Evolutionary conservation across 257 asterid genomes (phyloP).

Genomic region (Forsythia suspensa): DNA sequence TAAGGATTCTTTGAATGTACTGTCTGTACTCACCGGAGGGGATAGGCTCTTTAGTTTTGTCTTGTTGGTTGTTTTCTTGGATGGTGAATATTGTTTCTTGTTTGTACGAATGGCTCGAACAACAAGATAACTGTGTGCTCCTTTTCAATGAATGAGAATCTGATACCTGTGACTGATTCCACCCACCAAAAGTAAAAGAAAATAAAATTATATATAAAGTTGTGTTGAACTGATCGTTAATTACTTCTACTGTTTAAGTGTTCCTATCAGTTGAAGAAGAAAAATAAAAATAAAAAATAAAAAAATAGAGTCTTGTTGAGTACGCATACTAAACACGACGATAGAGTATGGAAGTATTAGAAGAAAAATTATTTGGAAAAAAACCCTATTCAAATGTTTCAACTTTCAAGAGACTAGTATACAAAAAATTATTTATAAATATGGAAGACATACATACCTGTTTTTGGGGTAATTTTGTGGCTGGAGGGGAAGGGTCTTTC

Average conservation of each 20-base stretch:
- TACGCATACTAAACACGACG: too few species aligned
- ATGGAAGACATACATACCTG: conserved; percentile 48
- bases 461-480: conserved; percentile 55
- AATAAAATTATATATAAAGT: too few species aligned
- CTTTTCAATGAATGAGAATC: conserved; percentile 58
- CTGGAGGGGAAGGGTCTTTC: conserved; percentile 60
- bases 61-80: conserved; percentile 35
- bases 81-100: conserved; percentile 25
- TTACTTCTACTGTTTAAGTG: neutral
- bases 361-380: neutral
- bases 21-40: conserved; percentile 31
- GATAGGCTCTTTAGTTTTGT: conserved; percentile 28
- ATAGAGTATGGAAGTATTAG: neutral
- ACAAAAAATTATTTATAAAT: neutral
- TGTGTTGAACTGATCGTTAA: too few species aligned
- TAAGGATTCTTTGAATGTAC: conserved; percentile 63
- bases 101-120: conserved; percentile 58
- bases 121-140: conserved; percentile 67
- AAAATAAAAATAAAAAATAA: too few species aligned
- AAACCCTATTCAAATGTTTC: too few species aligned
- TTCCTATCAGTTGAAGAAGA: too few species aligned
- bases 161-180: conserved; percentile 46
- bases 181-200: conserved; percentile 14
- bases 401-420: too few species aligned
- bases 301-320: too few species aligned